Base-by-base conservation (phyloP, 441 rosid genomes). In the Melastoma candidum region DNA sequence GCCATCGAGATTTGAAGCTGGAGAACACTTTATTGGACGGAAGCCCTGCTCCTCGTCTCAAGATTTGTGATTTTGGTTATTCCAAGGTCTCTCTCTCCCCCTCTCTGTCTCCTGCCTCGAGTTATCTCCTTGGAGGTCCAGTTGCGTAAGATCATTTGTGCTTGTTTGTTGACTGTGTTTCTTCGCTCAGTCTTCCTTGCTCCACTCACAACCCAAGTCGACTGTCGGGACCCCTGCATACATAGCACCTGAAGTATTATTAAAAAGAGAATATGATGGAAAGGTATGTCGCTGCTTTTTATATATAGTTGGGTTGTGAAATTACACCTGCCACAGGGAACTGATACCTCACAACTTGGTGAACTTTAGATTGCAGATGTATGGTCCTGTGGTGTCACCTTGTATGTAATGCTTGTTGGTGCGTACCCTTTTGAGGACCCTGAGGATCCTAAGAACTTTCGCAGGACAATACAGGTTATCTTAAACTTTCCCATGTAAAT, bases 191-290 rank as follows among this genome's bases (percentile, higher is more conserved):
- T 89, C 97, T 7, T 94, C 97, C 0, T 85, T 94, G 68, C 80
- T 94, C 22, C 97, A 94, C 65, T 89, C 99, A 0, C 96, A 87
- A 66, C 99, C 99, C n/a, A 94, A 89, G 72, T 94, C 99, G 29
- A 87, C 99, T 1, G 97, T 94, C 46, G 99, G 99, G 63, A 94
- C 99, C 46, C 97, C 99, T 50, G 99, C 99, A 32, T 94, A 94
- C 53, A 94, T 90, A 4, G 99, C 99, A 63, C 99, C 99, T 4
- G 99, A 94, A 74, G 95, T 90, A 49, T 72, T 94, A 53, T 89
- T 83, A 13, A 87, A 83, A 79, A 90, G 83, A 77, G 99, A 89
- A 76, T 94, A 94, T 41, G 97, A 94, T 61, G 99, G 97, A 63
- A 87, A 94, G 99, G 99, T 90, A 74, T 14, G 17, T 24, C 0